Evolutionary conservation across 768 basidiomycete genomes (phyloP).

Genomic region (Suillus spraguei): DNA sequence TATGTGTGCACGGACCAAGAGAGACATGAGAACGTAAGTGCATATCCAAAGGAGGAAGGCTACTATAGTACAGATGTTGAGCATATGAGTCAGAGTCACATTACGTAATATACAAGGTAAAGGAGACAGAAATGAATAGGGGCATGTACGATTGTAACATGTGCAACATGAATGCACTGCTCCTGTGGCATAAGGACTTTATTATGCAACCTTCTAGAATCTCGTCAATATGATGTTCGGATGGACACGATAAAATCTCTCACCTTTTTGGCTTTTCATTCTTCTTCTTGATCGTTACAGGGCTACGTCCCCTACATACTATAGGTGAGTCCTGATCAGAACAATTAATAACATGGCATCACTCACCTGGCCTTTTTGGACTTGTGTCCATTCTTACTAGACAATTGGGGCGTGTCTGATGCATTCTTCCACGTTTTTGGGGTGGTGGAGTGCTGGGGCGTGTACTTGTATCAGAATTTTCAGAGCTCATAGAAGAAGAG

Average conservation of each 20-base stretch:
- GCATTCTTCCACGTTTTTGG: not conserved
- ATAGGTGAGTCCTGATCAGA: not conserved
- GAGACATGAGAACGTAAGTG: too few species aligned
- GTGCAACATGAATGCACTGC: constrained; percentile 8
- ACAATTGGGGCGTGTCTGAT: too few species aligned
- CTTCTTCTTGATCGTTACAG: not conserved
- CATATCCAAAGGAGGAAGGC: too few species aligned
- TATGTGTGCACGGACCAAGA: too few species aligned
- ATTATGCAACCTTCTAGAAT: not conserved
- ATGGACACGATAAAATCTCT: not conserved
- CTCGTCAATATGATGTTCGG: not conserved
- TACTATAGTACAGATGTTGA: too few species aligned
- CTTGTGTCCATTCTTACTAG: not conserved
- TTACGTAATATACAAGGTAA: too few species aligned
- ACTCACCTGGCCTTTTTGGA: constrained; percentile 1
- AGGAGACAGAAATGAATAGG: too few species aligned
- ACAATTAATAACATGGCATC: too few species aligned
- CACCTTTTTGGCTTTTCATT: not conserved
- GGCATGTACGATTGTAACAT: too few species aligned
- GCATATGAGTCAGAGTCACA: too few species aligned
- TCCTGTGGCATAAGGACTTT: not conserved
- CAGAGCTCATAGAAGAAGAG: not conserved
- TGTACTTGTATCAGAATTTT: not conserved
- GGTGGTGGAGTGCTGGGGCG: not conserved
- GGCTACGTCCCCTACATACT: not conserved